Percentiles rank a stretch among this genome's conserved stretches.
Conservation (phyloP, 2,329 filamentous ascomycete species). For the Juglanconis oblonga region DNA sequence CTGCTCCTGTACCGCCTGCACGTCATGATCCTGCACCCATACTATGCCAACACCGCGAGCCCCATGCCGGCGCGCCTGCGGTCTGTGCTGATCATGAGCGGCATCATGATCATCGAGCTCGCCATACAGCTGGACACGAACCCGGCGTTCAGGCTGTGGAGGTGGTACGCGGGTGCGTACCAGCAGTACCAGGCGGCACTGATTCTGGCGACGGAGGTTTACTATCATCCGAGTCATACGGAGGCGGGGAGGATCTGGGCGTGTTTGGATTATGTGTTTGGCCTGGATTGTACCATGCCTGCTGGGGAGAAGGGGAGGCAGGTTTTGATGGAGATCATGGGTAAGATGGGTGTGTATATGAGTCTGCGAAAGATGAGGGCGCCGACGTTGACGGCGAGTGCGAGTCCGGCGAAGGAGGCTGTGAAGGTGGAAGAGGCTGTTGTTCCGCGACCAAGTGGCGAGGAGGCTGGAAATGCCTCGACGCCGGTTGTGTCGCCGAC, state of each 20-base stretch:
- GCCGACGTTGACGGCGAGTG: constrained; percentile 42
- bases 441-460: neutral
- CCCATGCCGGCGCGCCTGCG: constrained; percentile 61
- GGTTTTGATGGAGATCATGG: constrained; percentile 61
- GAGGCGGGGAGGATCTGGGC: constrained; percentile 67
- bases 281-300: constrained; percentile 49
- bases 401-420: constrained; percentile 34
- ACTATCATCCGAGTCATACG: constrained; percentile 52
- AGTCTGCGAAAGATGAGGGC: constrained; percentile 56
- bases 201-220: constrained; percentile 66
- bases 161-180: constrained; percentile 69
- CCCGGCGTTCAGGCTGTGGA: constrained; percentile 52
- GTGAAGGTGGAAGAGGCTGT: constrained; percentile 26
- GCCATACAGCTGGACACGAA: constrained; percentile 45
- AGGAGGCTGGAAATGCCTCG: neutral
- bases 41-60: constrained; percentile 46
- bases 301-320: constrained; percentile 56
- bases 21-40: constrained; percentile 67
- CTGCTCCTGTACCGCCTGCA: constrained; percentile 62
- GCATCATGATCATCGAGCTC: constrained; percentile 48
- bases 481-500: neutral
- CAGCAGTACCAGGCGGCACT: constrained; percentile 72
- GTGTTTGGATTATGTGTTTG: constrained; percentile 71
- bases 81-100: constrained; percentile 61
- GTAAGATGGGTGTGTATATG: constrained; percentile 58